Evolutionary conservation across 352 stramenopile genomes (phyloP), one percentile per base, ranked within the genome.

Genomic region (Globisporangium spiculum): DNA sequence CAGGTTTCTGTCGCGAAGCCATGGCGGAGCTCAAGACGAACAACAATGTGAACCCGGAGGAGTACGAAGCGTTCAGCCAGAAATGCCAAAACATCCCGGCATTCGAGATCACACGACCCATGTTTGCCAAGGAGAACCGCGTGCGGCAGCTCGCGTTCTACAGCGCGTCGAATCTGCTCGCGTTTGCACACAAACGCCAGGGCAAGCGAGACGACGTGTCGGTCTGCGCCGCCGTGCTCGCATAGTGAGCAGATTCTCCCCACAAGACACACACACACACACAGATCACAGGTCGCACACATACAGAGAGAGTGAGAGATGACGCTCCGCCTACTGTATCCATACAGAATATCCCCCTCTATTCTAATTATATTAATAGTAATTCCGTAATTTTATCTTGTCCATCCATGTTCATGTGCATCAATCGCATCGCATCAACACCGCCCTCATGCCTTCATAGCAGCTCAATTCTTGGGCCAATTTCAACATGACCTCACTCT

Each of bases 131-230:
- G 56, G 89, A 96, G 73, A 86, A 89, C 68, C 89, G 89, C 64
- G 89, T 96, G 63, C 86, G 88, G 22, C 88, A 93, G 34, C 68
- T 96, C 16, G 89, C 89, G 52, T 96, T 95, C 71, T 96, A 96
- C 79, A 94, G 83, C 66, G 89, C 89, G 53, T 94, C 89, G 48
- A 94, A 94, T 66, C 71, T 96, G 60, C 78, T 96, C n/a, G 80
- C 87, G 41, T 96, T 96, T 65, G 89, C 89, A 53, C 83, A 93
- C 80, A 96, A 96, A 78, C 89, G 93, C 68, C 76, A 93, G 52
- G 89, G 89, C 63, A 96, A 96, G 73, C 84, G 86, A 30, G 89
- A 96, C 69, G 89, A 96, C 73, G 81, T 96, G 57, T 94, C 87
- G 56, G 89, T 95, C 64, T 96, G 88, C 48, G 83, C 83, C 48